Conservation (phyloP, 176 grass and related monocot genomes). For the Areca catechu region DNA sequence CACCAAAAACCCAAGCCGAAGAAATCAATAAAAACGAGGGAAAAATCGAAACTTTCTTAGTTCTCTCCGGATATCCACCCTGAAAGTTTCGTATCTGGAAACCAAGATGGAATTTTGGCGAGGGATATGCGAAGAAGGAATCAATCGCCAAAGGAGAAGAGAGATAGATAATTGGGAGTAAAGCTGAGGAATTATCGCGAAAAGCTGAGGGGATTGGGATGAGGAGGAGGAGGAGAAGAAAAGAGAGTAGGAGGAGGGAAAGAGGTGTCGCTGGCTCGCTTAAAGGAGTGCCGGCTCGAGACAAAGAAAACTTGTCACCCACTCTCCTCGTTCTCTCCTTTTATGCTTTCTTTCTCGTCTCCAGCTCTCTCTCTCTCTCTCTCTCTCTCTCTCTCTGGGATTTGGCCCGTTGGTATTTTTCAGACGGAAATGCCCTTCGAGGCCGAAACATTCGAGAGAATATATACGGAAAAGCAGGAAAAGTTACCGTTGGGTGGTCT, state of each 20-base stretch:
- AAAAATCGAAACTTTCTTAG: too few relatives aligned
- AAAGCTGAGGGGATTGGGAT: slow-evolving; percentile 18
- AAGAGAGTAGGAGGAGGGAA: neutral
- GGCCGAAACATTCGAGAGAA: neutral
- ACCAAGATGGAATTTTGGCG: too few relatives aligned
- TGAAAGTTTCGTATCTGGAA: too few relatives aligned
- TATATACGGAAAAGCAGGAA: neutral
- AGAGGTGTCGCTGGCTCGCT: neutral
- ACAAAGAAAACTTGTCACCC: neutral
- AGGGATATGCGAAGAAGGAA: too few relatives aligned
- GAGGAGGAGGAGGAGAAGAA: neutral
- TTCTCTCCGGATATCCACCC: too few relatives aligned
- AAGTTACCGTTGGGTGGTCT: slow-evolving; percentile 44
- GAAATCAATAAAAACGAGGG: neutral
- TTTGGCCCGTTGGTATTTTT: slow-evolving; percentile 44
- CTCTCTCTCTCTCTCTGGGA: neutral
- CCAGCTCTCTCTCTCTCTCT: neutral
- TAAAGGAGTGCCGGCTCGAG: slow-evolving; percentile 4
- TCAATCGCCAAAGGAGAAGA: too few relatives aligned
- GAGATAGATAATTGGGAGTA: neutral
- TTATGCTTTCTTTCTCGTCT: neutral
- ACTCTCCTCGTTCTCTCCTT: slow-evolving; percentile 3
- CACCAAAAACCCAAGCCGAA: neutral
- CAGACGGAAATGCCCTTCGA: slow-evolving; percentile 31
- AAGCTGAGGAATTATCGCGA: slow-evolving; percentile 11